phyloP scores from a whole-genome alignment of 371 early-diverging fungal genomes.

The Mucor circinelloides region DNA sequence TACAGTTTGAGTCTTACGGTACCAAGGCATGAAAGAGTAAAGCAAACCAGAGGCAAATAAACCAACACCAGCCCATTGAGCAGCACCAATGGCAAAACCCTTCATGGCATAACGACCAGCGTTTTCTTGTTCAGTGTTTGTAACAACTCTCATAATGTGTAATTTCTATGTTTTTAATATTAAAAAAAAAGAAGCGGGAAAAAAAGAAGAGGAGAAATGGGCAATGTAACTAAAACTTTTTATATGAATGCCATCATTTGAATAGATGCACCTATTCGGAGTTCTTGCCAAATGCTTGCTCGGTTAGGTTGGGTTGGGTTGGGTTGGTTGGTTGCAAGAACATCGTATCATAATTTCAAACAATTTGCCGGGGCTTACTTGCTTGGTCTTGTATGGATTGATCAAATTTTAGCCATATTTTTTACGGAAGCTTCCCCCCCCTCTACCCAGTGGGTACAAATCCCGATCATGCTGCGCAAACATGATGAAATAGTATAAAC shows the following conservation, averaged over 20 bases:
- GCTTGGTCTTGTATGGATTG: not conserved
- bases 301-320: not conserved
- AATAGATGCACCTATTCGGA: not conserved
- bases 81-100: slow-evolving; percentile 50
- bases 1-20: slow-evolving; percentile 46
- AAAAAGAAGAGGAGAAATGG: not conserved
- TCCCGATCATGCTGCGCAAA: not conserved
- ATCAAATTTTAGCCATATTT: not conserved
- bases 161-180: not conserved
- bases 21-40: slow-evolving; percentile 52
- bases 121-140: slow-evolving; percentile 45
- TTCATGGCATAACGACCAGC: slow-evolving; percentile 55
- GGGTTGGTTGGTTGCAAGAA: not conserved
- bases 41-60: slow-evolving; percentile 45
- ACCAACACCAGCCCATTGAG: slow-evolving; percentile 57
- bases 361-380: not conserved
- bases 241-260: not conserved
- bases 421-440: not conserved
- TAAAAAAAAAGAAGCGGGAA: not conserved
- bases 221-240: not conserved
- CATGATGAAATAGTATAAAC: not conserved
- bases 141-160: slow-evolving; percentile 49
- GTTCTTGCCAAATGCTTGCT: not conserved
- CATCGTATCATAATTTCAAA: slow-evolving; percentile 3
- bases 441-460: not conserved